These are phyloP conservation scores for Linnemannia hyalina DNA, from an alignment of 192 early-diverging fungal species.

Conservation along the genomic window DNA sequence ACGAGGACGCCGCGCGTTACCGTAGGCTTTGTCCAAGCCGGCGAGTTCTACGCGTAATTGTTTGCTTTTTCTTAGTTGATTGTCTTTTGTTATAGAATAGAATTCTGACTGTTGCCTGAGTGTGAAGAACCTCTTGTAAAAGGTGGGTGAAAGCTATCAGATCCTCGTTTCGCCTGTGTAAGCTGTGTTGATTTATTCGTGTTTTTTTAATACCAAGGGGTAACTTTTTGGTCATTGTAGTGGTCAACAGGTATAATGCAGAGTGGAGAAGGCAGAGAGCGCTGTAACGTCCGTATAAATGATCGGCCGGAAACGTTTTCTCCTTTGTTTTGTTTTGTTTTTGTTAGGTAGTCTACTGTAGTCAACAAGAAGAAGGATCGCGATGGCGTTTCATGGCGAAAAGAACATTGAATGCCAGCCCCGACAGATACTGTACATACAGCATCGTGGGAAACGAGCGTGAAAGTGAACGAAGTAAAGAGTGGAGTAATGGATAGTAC, in stretches of 20 bases:
- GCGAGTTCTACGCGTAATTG: constrained; percentile 17
- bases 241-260: too few relatives aligned
- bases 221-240: too few relatives aligned
- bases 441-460: background rate
- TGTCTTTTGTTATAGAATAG: background rate
- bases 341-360: background rate
- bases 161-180: too few relatives aligned
- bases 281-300: background rate
- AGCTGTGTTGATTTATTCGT: too few relatives aligned
- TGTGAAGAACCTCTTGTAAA: too few relatives aligned
- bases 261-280: background rate
- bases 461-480: background rate
- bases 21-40: constrained; percentile 25
- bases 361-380: background rate
- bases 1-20: constrained; percentile 11
- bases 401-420: background rate
- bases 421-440: background rate
- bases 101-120: too few relatives aligned
- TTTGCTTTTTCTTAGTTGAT: background rate
- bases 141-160: too few relatives aligned
- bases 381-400: background rate
- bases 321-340: background rate
- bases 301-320: background rate
- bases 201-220: too few relatives aligned
- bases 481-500: background rate